Percentiles rank a stretch among this genome's conserved stretches.
Conservation (phyloP, 2,329 filamentous ascomycete genomes). For the Colletotrichum sp. region DNA sequence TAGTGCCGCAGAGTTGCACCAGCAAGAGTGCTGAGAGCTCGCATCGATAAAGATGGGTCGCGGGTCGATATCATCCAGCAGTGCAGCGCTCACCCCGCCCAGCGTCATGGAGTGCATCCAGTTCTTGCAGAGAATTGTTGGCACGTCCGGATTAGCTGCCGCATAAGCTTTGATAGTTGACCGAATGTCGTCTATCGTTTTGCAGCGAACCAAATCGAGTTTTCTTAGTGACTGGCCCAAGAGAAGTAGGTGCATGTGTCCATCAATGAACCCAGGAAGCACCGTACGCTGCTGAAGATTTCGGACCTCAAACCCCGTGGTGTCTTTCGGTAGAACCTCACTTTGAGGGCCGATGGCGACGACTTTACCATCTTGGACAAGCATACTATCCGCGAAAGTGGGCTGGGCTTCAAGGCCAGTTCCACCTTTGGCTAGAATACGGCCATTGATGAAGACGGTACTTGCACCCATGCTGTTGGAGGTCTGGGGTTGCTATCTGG, state of each 20-base stretch:
- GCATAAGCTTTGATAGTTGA: conserved; percentile 37
- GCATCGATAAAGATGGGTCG: conserved; percentile 50
- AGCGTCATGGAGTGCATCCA: conserved; percentile 52
- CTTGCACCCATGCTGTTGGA: not conserved
- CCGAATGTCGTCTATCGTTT: conserved; percentile 41
- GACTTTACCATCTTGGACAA: not conserved
- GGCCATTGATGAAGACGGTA: conserved; percentile 32
- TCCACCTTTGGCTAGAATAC: conserved; percentile 28
- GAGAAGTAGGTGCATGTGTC: conserved; percentile 48
- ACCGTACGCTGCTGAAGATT: conserved; percentile 1
- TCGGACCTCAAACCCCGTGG: not conserved
- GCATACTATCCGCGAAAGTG: not conserved
- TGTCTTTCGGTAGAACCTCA: not conserved
- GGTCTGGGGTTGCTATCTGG: not conserved
- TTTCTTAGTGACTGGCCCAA: conserved; percentile 45
- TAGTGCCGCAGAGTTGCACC: conserved; percentile 50
- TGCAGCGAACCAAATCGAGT: conserved; percentile 39
- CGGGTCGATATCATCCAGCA: conserved; percentile 48
- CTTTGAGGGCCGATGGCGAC: not conserved
- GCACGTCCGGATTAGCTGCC: conserved; percentile 35
- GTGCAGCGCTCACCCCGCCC: conserved; percentile 39
- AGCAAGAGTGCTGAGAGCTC: conserved; percentile 47
- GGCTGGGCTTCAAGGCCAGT: conserved; percentile 25
- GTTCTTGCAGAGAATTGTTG: conserved; percentile 43
- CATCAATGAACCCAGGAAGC: conserved; percentile 48